These are phyloP conservation scores for Zoysia pacifica DNA, from an alignment of 176 grass and related monocot species.

Conservation along the genomic window DNA sequence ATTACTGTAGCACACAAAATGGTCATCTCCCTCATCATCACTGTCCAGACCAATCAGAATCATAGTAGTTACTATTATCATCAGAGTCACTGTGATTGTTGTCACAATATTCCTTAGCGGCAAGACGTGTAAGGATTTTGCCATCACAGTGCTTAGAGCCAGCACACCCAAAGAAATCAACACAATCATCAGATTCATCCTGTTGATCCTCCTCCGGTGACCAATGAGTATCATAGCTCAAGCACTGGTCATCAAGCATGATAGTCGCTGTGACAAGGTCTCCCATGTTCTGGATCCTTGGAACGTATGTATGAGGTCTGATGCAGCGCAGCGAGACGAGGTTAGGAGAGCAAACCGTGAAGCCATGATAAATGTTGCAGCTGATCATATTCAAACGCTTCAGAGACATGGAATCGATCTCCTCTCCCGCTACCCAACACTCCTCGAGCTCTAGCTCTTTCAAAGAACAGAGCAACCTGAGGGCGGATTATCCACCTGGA, in stretches of 20 bases:
- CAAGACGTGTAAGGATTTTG: not conserved
- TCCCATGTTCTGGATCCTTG: slow-evolving; percentile 1
- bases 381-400: slow-evolving; percentile 23
- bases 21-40: not conserved
- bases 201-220: not conserved
- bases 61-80: not conserved
- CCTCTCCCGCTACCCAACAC: not conserved
- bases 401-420: not conserved
- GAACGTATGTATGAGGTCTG: slow-evolving; percentile 29
- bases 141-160: slow-evolving; percentile 2
- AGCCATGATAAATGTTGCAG: not conserved
- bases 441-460: slow-evolving; percentile 34
- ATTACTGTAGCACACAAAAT: slow-evolving; percentile 1
- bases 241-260: slow-evolving; percentile 27
- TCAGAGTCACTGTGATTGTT: not conserved
- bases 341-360: not conserved
- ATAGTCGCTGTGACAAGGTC: slow-evolving; percentile 12
- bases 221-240: not conserved
- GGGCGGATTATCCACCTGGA: not conserved
- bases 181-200: not conserved
- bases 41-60: slow-evolving; percentile 11
- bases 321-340: slow-evolving; percentile 29
- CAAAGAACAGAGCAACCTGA: slow-evolving; percentile 23
- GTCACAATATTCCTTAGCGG: not conserved
- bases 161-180: not conserved